A percentile compares a stretch with the other conserved stretches of the same genome.
phyloP scores from a whole-genome alignment of 768 basidiomycete genomes.

The Boletus rubescentipes region DNA sequence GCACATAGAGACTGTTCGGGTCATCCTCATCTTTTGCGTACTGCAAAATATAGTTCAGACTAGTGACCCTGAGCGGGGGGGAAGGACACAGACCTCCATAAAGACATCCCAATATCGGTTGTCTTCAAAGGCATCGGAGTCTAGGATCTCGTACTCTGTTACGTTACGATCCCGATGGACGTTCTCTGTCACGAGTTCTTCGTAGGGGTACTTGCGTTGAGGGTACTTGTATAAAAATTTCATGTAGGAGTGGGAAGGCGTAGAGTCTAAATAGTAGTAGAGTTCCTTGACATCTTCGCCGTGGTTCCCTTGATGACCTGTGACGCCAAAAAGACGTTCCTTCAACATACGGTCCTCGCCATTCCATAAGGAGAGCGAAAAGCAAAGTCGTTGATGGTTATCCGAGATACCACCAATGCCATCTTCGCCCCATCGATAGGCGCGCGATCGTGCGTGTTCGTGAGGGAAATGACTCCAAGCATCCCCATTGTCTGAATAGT shows the following conservation, averaged over 20 bases:
- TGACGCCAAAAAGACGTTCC: constrained; percentile 94
- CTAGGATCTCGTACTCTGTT: constrained; percentile 89
- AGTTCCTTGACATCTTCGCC: constrained; percentile 99
- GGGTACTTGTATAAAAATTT: constrained; percentile 99
- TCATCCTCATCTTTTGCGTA: constrained; percentile 97
- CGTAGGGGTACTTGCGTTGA: constrained; percentile 89
- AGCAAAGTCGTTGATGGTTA: constrained; percentile 93
- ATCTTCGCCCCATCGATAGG: constrained; percentile 99
- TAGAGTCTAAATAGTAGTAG: constrained; percentile 98
- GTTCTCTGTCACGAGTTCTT: constrained; percentile 87
- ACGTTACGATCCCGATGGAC: constrained; percentile 80
- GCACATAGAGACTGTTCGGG: constrained; percentile 83
- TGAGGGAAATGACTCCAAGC: constrained; percentile 97
- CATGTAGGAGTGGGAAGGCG: constrained; percentile 99
- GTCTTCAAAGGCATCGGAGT: constrained; percentile 88
- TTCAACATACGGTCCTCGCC: constrained; percentile 92
- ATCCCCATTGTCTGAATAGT: constrained; percentile 95
- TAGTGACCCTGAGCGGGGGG: constrained; percentile 3
- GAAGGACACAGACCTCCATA: constrained; percentile 68
- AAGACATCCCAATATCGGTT: constrained; percentile 99
- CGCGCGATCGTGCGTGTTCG: constrained; percentile 87
- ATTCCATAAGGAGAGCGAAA: constrained; percentile 93
- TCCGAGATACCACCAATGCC: constrained; percentile 97
- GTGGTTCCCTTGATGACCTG: constrained; percentile 97
- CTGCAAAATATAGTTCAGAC: constrained; percentile 39